Evolutionary conservation across 2,329 filamentous ascomycete species (phyloP).

Genomic region (Fusarium sublunatum): DNA sequence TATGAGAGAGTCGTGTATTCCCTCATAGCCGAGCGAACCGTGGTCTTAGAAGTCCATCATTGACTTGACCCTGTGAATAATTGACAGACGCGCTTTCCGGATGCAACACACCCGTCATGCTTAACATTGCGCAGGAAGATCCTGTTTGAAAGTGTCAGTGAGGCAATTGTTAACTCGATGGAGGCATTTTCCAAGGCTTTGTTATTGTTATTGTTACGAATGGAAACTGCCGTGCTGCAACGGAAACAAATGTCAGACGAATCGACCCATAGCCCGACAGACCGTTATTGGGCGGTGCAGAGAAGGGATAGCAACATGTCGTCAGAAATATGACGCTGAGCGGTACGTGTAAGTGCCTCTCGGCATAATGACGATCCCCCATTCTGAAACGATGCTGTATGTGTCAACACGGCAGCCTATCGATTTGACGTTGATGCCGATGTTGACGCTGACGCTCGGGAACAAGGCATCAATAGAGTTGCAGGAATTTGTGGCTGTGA

Average conservation of each 20-base stretch:
- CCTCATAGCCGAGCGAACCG: slow-evolving; percentile 27
- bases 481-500: slow-evolving; percentile 19
- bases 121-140: slow-evolving; percentile 23
- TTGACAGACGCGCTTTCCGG: slow-evolving; percentile 13
- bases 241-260: slow-evolving; percentile 22
- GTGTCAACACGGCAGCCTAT: slow-evolving; percentile 40
- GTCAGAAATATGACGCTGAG: slow-evolving; percentile 26
- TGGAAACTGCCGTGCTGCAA: slow-evolving; percentile 18
- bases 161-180: slow-evolving; percentile 10
- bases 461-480: slow-evolving; percentile 17
- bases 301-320: slow-evolving; percentile 24
- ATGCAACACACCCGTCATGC: slow-evolving; percentile 29
- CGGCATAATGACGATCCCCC: slow-evolving; percentile 19
- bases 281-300: slow-evolving; percentile 28
- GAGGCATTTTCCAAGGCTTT: neutral
- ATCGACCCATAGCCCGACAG: slow-evolving; percentile 20
- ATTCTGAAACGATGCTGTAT: slow-evolving; percentile 36
- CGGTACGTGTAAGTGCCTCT: slow-evolving; percentile 39
- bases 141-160: slow-evolving; percentile 13
- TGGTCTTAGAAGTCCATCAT: slow-evolving; percentile 5
- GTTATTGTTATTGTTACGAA: slow-evolving; percentile 23
- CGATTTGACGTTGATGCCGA: slow-evolving; percentile 13
- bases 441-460: slow-evolving; percentile 5
- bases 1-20: slow-evolving; percentile 18
- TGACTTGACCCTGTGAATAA: slow-evolving; percentile 2